A percentile compares a stretch with the other conserved stretches of the same genome.
phyloP scores from a whole-genome alignment of 305 asterid genomes.

The Fraxinus xanthoxyloides region DNA sequence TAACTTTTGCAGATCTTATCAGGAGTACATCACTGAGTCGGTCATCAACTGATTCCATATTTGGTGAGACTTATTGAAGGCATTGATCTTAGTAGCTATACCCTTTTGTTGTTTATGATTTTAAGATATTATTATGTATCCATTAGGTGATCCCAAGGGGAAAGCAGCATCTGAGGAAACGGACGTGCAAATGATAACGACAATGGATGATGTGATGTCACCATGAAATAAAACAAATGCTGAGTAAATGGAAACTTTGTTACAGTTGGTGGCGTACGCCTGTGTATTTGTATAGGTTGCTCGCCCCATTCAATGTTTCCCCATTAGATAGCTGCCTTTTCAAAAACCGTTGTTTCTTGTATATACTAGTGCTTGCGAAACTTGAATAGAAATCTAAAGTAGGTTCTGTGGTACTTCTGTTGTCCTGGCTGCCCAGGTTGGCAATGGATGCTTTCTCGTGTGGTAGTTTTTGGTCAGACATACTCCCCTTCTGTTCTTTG shows the following conservation, averaged over 20 bases:
- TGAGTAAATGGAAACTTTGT: slow-evolving; percentile 19
- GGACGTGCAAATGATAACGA: slow-evolving; percentile 53
- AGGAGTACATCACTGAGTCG: slow-evolving; percentile 56
- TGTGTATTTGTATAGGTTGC: slow-evolving; percentile 48
- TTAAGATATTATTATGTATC: not conserved
- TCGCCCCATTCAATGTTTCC: slow-evolving; percentile 40
- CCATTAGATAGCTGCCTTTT: slow-evolving; percentile 9
- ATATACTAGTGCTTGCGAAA: slow-evolving; percentile 32
- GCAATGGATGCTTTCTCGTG: slow-evolving; percentile 55
- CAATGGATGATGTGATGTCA: slow-evolving; percentile 57
- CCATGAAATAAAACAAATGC: slow-evolving; percentile 32
- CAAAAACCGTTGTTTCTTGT: slow-evolving; percentile 42
- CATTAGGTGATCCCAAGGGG: slow-evolving; percentile 47
- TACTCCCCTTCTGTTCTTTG: not conserved
- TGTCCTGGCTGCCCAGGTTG: slow-evolving; percentile 76
- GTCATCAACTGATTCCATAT: slow-evolving; percentile 51
- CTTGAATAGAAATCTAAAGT: slow-evolving; percentile 28
- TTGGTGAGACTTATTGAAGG: slow-evolving; percentile 35
- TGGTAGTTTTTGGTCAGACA: slow-evolving; percentile 61
- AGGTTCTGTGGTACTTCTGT: slow-evolving; percentile 34
- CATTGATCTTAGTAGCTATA: not conserved
- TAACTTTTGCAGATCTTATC: slow-evolving; percentile 46
- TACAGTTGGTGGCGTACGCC: slow-evolving; percentile 31
- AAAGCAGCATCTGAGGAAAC: slow-evolving; percentile 42
- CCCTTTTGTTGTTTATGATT: not conserved